Conservation (phyloP, 805 yeast species). For the Teunomyces kruisii region DNA sequence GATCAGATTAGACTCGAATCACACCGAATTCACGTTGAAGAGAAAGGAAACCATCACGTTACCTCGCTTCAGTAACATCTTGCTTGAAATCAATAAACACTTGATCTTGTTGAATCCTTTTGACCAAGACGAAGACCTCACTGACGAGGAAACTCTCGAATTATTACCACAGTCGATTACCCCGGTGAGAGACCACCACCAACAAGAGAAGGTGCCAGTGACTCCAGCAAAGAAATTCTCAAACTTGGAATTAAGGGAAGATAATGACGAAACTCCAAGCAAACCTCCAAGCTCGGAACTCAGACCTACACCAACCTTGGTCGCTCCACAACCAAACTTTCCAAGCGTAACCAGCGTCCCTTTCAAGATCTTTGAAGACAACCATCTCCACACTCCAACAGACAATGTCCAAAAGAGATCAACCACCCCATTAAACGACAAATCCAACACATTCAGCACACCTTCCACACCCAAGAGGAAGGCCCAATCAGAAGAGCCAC, state of each 20-base stretch:
- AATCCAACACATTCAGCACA: constrained; percentile 22
- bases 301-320: neutral
- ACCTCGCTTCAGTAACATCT: constrained; percentile 61
- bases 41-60: constrained; percentile 63
- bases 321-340: neutral
- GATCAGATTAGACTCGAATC: constrained; percentile 39
- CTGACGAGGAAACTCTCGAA: constrained; percentile 44
- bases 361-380: constrained; percentile 14
- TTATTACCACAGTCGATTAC: constrained; percentile 3
- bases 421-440: constrained; percentile 26
- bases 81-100: constrained; percentile 73
- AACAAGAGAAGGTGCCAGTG: constrained; percentile 1
- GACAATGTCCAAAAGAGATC: constrained; percentile 8
- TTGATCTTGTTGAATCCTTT: constrained; percentile 50
- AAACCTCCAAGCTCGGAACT: neutral
- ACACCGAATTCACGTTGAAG: constrained; percentile 56
- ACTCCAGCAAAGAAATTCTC: constrained; percentile 6
- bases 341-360: neutral
- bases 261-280: constrained; percentile 10
- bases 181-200: constrained; percentile 1
- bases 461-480: constrained; percentile 21
- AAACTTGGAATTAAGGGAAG: neutral
- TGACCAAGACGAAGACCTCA: constrained; percentile 42
- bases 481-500: constrained; percentile 40
- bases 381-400: constrained; percentile 12